Conservation (phyloP, 73 alveolate species). For the Paraurostyla sp. region DNA sequence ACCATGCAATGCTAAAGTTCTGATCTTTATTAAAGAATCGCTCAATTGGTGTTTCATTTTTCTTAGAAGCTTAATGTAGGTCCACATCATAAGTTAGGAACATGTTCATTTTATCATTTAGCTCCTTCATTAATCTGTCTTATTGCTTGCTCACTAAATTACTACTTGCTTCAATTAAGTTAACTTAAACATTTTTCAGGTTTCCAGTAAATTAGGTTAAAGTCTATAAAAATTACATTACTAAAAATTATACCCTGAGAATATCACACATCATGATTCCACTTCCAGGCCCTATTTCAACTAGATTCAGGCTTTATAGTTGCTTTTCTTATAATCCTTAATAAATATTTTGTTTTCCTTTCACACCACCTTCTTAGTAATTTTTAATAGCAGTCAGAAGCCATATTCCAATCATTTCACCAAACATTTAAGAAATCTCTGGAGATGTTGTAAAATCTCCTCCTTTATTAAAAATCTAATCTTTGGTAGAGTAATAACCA, state of each 20-base stretch:
- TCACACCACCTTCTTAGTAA: constrained; percentile 50
- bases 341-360: background rate
- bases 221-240: constrained; percentile 29
- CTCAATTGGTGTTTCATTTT: constrained; percentile 22
- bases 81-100: constrained; percentile 40
- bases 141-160: background rate
- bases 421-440: constrained; percentile 90
- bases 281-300: constrained; percentile 95
- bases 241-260: constrained; percentile 66
- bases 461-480: constrained; percentile 84
- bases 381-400: constrained; percentile 63
- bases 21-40: constrained; percentile 33
- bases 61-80: background rate
- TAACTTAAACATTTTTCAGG: constrained; percentile 48
- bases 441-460: constrained; percentile 96
- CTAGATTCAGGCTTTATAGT: constrained; percentile 59
- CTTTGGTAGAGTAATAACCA: constrained; percentile 89
- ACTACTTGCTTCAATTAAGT: constrained; percentile 4
- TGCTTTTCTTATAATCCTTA: background rate
- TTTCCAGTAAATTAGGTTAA: constrained; percentile 71
- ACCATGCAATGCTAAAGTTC: constrained; percentile 62
- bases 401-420: constrained; percentile 92
- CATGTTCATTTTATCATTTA: constrained; percentile 24
- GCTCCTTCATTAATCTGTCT: constrained; percentile 49
- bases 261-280: constrained; percentile 89